phyloP scores from a whole-genome alignment of 306 rosid species.

The Vicia villosa region DNA sequence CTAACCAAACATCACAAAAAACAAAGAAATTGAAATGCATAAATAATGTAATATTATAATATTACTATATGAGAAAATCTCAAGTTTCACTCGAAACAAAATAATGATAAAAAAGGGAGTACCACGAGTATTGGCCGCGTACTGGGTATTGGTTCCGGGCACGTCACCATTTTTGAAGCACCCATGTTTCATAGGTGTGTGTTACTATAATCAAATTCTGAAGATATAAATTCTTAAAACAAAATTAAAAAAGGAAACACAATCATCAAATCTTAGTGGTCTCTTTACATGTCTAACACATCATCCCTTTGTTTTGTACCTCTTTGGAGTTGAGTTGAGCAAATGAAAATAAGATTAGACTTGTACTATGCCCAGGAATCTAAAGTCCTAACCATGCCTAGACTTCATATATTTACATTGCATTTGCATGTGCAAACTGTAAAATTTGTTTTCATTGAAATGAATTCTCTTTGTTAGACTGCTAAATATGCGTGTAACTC shows the following conservation, averaged over 20 bases:
- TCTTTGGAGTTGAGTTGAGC: conserved; percentile 1
- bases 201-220: no score
- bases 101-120: no score
- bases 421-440: not conserved
- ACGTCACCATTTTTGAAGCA: no score
- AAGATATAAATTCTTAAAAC: not conserved
- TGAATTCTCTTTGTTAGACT: not conserved
- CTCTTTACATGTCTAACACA: not conserved
- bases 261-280: not conserved
- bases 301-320: not conserved
- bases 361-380: not conserved
- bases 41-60: no score
- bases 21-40: no score
- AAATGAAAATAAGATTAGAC: conserved; percentile 6
- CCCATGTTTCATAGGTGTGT: no score
- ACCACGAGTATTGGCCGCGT: no score
- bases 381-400: not conserved
- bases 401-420: not conserved
- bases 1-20: no score
- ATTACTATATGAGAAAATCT: no score
- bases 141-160: no score
- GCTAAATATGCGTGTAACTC: not conserved
- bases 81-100: no score
- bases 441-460: not conserved
- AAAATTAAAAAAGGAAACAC: not conserved